Base-by-base conservation (phyloP, 2,329 filamentous ascomycete genomes). In the Aspergillus amoenus region DNA sequence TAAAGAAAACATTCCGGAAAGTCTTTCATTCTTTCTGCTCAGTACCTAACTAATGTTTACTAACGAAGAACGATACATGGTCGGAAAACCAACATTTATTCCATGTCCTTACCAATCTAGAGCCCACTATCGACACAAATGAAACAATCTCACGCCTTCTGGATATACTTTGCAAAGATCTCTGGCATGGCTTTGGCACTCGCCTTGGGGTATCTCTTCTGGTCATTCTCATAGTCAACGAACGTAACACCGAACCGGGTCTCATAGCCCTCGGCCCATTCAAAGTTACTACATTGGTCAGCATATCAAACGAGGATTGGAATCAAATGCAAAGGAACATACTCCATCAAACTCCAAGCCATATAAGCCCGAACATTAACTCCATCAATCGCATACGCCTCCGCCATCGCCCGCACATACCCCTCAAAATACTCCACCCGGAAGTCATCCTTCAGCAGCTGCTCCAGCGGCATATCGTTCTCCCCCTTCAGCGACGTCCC, bases 211-310 rank as follows among this genome's bases (percentile, higher is more conserved):
- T 87, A 83, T 51, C 91, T 81, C 79, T 88, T 90, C 81, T 95
- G 91, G 22, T 85, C 87, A 64, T 90, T 84, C 66, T 84, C 69
- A 72, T 94, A 95, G 76, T 95, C 90, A 52, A 95, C 90, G 71
- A 83, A 94, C 6, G 88, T 90, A 56, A 92, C 90, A 24, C 91
- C 91, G 67, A 95, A 95, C 41, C 91, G 83, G 43, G 90, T 94
- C 77, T 90, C 87, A 70, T 93, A 96, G 11, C 91, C 91, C 72
- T 95, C 91, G n/a, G 91, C 89, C 90, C 90, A 93, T 75, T 93
- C 90, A 68, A 93, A 93, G 79, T 93, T 93, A 76, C 82, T 84
- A 67, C 47, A 39, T 57, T 56, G 32, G 55, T 58, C 49, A 56
- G 52, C 59, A 32, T 63, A 44, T 43, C 41, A 24, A n/a, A 30